Evolutionary conservation across 2,329 filamentous ascomycete species (phyloP).

Genomic region (Penicillium capsulatum): DNA sequence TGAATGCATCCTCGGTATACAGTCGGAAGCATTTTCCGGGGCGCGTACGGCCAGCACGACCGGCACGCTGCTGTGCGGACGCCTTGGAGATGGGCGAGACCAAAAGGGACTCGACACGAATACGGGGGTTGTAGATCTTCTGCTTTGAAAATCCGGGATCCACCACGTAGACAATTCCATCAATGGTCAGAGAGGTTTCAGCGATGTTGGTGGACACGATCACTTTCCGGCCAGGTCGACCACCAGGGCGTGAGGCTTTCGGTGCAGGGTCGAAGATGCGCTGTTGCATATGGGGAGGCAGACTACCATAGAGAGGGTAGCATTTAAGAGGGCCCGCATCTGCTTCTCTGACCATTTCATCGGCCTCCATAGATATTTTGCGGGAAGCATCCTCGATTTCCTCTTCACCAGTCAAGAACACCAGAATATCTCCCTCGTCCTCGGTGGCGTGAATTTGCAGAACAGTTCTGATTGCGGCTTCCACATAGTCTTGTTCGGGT

Average conservation of each 20-base stretch:
- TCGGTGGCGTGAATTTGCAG: constrained; percentile 95
- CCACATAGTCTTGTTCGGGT: constrained; percentile 92
- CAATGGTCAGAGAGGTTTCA: constrained; percentile 94
- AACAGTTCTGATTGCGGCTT: constrained; percentile 89
- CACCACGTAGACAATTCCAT: constrained; percentile 99
- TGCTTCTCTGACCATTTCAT: constrained; percentile 86
- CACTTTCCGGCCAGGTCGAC: constrained; percentile 83
- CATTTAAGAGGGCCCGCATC: constrained; percentile 85
- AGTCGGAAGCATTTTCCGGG: constrained; percentile 97
- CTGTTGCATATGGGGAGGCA: constrained; percentile 90
- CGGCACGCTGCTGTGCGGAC: constrained; percentile 92
- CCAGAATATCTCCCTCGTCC: constrained; percentile 82
- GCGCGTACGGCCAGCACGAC: constrained; percentile 97
- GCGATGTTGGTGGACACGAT: constrained; percentile 97
- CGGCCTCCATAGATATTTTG: constrained; percentile 84
- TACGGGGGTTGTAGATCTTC: constrained; percentile 97
- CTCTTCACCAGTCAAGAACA: constrained; percentile 96
- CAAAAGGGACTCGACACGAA: constrained; percentile 92
- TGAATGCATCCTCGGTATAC: constrained; percentile 93
- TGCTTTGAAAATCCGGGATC: constrained; percentile 99
- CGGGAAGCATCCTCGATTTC: constrained; percentile 96
- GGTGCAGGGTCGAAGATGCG: constrained; percentile 91
- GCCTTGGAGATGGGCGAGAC: constrained; percentile 98
- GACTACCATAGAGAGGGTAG: constrained; percentile 88
- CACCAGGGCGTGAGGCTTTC: constrained; percentile 64